Base-by-base conservation (phyloP, 768 basidiomycete species). In the Leucogyrophana mollusca region DNA sequence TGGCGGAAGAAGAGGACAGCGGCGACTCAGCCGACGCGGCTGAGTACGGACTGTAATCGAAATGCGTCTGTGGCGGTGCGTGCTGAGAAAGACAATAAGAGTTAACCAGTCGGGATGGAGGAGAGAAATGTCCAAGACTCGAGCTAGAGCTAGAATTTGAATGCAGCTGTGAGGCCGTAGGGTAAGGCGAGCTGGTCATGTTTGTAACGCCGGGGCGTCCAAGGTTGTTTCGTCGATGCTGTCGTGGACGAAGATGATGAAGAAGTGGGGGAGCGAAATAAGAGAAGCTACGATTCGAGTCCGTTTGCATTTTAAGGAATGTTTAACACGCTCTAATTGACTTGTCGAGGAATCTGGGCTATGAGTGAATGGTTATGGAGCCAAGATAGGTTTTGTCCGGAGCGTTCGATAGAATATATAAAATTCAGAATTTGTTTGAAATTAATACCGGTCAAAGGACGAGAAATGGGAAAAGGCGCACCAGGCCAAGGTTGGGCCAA, bases 1-100 rank as follows among this genome's bases (percentile, higher is more conserved):
- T 67, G 41, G 61, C 61, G 3, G 72, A 72, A 10, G 62, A 62
- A 4, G 69, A 68, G 6, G 74, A 73, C 45, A 68, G 61, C 22
- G 73, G 72, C 3, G 73, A 73, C 39, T 65, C 63, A 1, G 64
- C 51, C 13, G 65, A 65, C 3, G 69, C 55, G 1, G 59, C 61
- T 42, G 68, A 64, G 45, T 71, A 66, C 22, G 72, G 67, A 45
- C 65, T 72, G 43, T 65, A 63, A 25, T 52, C 54, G 10, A 64
- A 17, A 36, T 43, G 51, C 0, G 54, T 3, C 2, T 51, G 62
- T 27, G 57, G 47, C 2, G 53, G 43, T 4, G 40, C 41, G 40
- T 45, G 46, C 16, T 51, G 59, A 6, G 64, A 46, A 2, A 48
- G 17, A 20, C 48, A 53, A 54, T 58, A 61, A 13, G 62, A 47